Evolutionary conservation across 805 yeast species (phyloP).

Genomic region (Maudiozyma turicensis): DNA sequence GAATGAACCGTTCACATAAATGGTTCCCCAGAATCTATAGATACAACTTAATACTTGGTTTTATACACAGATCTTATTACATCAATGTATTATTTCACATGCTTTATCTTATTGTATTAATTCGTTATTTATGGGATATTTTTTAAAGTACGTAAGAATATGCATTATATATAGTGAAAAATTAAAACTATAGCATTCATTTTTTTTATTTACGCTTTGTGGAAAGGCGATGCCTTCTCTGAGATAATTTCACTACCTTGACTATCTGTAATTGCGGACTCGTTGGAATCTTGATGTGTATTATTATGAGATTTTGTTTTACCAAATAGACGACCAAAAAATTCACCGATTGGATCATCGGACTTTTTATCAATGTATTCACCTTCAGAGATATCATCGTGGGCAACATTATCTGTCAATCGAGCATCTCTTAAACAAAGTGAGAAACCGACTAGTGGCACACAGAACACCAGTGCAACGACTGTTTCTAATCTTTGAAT

Average conservation of each 20-base stretch:
- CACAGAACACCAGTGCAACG: conserved; percentile 28
- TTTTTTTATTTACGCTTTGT: too few relatives aligned
- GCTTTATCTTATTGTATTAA: too few relatives aligned
- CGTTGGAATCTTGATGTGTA: not conserved
- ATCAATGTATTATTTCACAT: too few relatives aligned
- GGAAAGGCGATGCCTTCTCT: not conserved
- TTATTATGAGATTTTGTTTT: not conserved
- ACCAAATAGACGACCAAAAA: conserved; percentile 1
- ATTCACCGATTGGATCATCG: conserved; percentile 16
- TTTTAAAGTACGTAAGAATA: too few relatives aligned
- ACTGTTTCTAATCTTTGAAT: conserved; percentile 50
- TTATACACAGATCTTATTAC: too few relatives aligned
- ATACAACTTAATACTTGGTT: too few relatives aligned
- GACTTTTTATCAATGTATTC: conserved; percentile 14
- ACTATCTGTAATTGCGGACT: not conserved
- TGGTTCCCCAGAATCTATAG: too few relatives aligned
- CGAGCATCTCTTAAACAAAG: conserved; percentile 21
- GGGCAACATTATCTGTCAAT: conserved; percentile 20
- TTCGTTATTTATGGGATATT: too few relatives aligned
- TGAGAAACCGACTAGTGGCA: conserved; percentile 18
- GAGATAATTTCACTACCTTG: not conserved
- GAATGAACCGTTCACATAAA: too few relatives aligned
- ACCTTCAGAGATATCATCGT: conserved; percentile 21
- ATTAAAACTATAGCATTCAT: too few relatives aligned
- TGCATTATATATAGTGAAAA: too few relatives aligned